A percentile compares a stretch with the other conserved stretches of the same genome.
These are phyloP conservation scores for Solanum virginianum DNA, from an alignment of 257 asterid genomes.

Conservation along the genomic window DNA sequence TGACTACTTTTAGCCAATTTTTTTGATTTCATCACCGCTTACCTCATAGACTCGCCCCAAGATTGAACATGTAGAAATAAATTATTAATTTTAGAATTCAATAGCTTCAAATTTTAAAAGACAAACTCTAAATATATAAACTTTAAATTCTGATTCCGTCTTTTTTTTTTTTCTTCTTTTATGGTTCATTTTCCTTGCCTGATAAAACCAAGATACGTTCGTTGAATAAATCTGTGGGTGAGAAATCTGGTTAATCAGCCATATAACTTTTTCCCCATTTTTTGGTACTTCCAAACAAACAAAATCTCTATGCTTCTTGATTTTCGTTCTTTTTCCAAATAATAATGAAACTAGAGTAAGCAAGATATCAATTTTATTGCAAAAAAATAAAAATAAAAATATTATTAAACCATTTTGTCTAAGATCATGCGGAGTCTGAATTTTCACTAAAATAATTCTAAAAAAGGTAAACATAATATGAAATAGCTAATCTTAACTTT, in stretches of 20 bases:
- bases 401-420: no score
- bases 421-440: no score
- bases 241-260: background rate
- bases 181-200: background rate
- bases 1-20: no score
- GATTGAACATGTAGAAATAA: background rate
- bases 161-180: background rate
- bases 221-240: background rate
- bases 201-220: background rate
- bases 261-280: background rate
- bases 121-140: background rate
- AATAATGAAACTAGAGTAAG: no score
- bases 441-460: background rate
- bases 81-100: background rate
- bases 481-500: background rate
- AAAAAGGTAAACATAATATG: background rate
- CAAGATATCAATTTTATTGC: no score
- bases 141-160: rapidly evolving
- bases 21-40: no score
- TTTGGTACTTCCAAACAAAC: background rate
- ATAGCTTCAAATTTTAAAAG: background rate
- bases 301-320: background rate
- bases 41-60: background rate
- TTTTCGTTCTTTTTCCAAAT: background rate
- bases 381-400: no score